Evolutionary conservation across 345 rosid genomes (phyloP).

Genomic region (Bretschneidera sinensis): DNA sequence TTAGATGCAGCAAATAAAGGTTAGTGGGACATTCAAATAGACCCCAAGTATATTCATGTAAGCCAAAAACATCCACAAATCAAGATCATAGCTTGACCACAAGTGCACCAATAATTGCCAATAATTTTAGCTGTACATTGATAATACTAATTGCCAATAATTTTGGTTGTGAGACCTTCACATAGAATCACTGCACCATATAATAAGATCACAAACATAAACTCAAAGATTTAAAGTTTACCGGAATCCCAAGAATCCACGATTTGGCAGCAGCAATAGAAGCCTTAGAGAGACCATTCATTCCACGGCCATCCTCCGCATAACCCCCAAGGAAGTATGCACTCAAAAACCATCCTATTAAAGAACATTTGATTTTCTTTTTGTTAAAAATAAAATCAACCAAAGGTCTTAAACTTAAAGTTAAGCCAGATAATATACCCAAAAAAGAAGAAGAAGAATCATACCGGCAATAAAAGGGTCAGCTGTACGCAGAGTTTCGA

Average conservation of each 20-base stretch:
- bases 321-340: slow-evolving; percentile 93
- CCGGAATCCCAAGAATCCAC: slow-evolving; percentile 81
- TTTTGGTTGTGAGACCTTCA: too few relatives aligned
- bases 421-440: not conserved
- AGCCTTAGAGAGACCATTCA: slow-evolving; percentile 70
- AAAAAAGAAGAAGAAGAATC: not conserved
- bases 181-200: not conserved
- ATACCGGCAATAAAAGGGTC: slow-evolving; percentile 93
- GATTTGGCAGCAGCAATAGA: slow-evolving; percentile 71
- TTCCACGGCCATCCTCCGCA: slow-evolving; percentile 78
- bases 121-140: too few relatives aligned
- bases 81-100: not conserved
- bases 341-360: slow-evolving; percentile 83
- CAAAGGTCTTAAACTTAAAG: not conserved
- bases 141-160: too few relatives aligned
- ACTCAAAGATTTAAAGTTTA: slow-evolving; percentile 43
- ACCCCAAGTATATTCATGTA: too few relatives aligned
- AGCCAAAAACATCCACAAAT: slow-evolving; percentile 2
- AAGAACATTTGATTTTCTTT: slow-evolving; percentile 19
- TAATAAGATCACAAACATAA: slow-evolving; percentile 6
- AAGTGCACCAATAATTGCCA: not conserved
- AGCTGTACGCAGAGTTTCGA: slow-evolving; percentile 80
- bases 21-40: too few relatives aligned
- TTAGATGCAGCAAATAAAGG: too few relatives aligned
- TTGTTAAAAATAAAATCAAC: slow-evolving; percentile 9